Percentiles rank a stretch among this genome's conserved stretches.
phyloP scores from a whole-genome alignment of 148 eudicot genomes.

The Fagopyrum tataricum region DNA sequence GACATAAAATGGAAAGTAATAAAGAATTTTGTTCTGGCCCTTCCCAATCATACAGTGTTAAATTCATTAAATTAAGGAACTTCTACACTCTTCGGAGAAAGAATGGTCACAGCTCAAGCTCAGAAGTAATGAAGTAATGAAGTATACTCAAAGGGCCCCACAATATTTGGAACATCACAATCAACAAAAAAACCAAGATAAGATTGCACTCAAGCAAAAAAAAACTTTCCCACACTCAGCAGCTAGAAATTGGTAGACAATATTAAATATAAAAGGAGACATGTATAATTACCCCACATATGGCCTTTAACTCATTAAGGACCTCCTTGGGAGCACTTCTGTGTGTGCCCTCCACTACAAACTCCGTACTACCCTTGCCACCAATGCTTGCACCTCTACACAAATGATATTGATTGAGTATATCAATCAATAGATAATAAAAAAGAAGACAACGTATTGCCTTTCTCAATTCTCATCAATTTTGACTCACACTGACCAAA shows the following conservation, averaged over 20 bases:
- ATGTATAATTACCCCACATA: constrained; percentile 52
- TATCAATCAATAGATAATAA: too few species aligned
- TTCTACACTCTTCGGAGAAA: background rate
- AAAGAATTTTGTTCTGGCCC: too few species aligned
- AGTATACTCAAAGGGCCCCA: background rate
- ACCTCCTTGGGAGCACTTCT: constrained; percentile 61
- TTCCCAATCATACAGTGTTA: background rate
- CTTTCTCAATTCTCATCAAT: background rate
- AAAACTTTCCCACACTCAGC: background rate
- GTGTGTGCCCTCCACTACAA: constrained; percentile 60
- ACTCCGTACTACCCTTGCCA: constrained; percentile 67
- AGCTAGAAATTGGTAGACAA: background rate
- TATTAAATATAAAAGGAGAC: background rate
- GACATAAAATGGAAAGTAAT: background rate
- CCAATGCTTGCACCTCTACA: constrained; percentile 45
- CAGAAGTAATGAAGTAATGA: background rate
- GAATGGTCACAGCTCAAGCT: background rate
- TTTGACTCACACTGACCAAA: constrained; percentile 1
- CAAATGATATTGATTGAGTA: background rate
- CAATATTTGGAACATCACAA: background rate
- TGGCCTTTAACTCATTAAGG: constrained; percentile 60
- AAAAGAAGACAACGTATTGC: too few species aligned
- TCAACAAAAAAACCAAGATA: background rate
- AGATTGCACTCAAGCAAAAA: background rate
- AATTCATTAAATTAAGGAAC: background rate